Conservation (phyloP, 2,329 filamentous ascomycete species). For the Alternaria arborescens region DNA sequence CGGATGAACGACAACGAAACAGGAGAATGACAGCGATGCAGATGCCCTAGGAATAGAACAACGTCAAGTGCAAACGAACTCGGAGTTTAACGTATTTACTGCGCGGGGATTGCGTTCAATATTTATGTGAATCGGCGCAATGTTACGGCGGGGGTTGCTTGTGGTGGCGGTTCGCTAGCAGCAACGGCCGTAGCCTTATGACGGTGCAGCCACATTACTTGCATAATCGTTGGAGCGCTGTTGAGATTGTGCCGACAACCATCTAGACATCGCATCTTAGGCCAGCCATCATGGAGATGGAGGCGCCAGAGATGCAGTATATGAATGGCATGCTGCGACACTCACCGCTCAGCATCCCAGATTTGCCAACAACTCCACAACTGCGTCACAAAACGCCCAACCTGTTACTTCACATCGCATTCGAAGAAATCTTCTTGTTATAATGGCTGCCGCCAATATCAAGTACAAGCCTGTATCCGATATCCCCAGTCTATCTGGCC, state of each 20-base stretch:
- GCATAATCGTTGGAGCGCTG: not conserved
- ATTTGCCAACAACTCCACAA: not conserved
- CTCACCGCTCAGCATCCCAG: not conserved
- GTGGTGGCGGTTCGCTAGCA: not conserved
- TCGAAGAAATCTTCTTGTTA: not conserved
- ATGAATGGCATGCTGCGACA: not conserved
- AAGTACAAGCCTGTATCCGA: constrained; percentile 14
- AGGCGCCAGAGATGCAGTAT: not conserved
- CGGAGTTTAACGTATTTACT: not conserved
- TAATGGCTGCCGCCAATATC: constrained; percentile 2
- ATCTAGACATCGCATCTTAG: not conserved
- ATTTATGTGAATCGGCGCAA: constrained; percentile 1
- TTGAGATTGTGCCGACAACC: not conserved
- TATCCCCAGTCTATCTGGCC: constrained; percentile 16
- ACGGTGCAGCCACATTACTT: not conserved
- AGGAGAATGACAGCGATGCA: not conserved
- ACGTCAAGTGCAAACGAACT: not conserved
- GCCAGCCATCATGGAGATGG: not conserved
- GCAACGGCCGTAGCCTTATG: not conserved
- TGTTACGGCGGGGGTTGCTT: not conserved
- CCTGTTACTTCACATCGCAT: not conserved
- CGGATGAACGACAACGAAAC: not conserved
- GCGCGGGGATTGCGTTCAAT: not conserved
- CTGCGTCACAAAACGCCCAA: not conserved
- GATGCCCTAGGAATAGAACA: not conserved